Evolutionary conservation across 2,329 filamentous ascomycete genomes (phyloP).

Genomic region (Alternaria brassicae): DNA sequence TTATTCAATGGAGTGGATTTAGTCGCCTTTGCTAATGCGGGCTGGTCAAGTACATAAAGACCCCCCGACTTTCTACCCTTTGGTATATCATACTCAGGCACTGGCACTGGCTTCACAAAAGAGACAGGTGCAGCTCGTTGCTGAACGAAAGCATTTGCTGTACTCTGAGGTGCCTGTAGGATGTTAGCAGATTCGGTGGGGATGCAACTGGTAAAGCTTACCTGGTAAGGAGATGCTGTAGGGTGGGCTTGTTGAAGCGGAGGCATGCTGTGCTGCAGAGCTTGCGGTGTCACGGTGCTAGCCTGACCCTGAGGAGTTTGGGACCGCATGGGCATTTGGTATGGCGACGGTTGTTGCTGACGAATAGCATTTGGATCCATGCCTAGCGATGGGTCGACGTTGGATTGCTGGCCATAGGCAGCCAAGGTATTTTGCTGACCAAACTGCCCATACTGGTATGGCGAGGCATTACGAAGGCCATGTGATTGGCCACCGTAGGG

Average conservation of each 20-base stretch:
- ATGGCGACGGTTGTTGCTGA: constrained; percentile 44
- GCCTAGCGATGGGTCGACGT: constrained; percentile 39
- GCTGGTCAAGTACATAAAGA: constrained; percentile 53
- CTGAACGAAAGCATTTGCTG: constrained; percentile 36
- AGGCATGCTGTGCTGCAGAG: constrained; percentile 34
- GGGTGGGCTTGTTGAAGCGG: constrained; percentile 28
- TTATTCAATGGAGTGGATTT: constrained; percentile 54
- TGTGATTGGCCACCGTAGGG: constrained; percentile 34
- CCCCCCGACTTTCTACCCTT: constrained; percentile 48
- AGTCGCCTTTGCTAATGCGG: constrained; percentile 53
- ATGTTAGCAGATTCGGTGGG: constrained; percentile 18
- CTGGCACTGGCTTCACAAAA: constrained; percentile 32
- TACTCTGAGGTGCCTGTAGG: constrained; percentile 35
- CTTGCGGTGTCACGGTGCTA: constrained; percentile 41
- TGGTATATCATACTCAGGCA: constrained; percentile 44
- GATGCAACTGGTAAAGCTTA: constrained; percentile 21
- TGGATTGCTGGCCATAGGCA: constrained; percentile 36
- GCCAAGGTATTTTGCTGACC: constrained; percentile 28
- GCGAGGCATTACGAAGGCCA: constrained; percentile 37
- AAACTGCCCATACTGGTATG: constrained; percentile 46
- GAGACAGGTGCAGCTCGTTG: constrained; percentile 26
- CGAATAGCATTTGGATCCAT: constrained; percentile 34
- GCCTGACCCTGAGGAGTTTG: constrained; percentile 33
- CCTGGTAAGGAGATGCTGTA: constrained; percentile 38
- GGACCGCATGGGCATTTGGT: constrained; percentile 35